Base-by-base conservation (phyloP, 108 stramenopile species). In the Aureococcus anophagefferens region DNA sequence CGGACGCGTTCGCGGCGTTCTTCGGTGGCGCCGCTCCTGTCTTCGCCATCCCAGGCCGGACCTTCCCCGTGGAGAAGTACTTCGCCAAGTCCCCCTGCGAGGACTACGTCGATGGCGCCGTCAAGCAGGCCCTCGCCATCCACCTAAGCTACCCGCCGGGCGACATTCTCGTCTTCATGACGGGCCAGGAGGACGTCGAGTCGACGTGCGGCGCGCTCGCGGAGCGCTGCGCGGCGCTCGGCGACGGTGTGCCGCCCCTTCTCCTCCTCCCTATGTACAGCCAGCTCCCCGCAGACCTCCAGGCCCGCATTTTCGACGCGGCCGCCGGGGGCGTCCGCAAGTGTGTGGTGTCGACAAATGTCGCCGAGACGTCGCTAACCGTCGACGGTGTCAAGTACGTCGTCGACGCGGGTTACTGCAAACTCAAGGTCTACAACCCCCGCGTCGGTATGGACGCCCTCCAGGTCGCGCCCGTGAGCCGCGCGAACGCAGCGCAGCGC, bases 401-500 rank as follows among this genome's bases (percentile, higher is more conserved):
- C 45, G 89, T 94, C 66, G 98, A 99, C 79, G 82, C 87, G 21
- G 98, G 98, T 31, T 98, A 85, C 78, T 95, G 91, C 83, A 99
- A 99, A 81, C 87, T 99, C 36, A 99, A 99, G 75, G 98, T 99
- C 13, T 99, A 96, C 87, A 99, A 99, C 80, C 93, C 97, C 17
- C 94, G 91, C 80, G 96, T 99, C 77, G 98, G 98, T 44, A 99
- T 99, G 98, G 98, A 98, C 81, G 90, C 96, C 14, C 79, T 99
- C 30, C 89, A 95, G 63, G 90, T 99, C 4, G 95, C 94, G 14
- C 98, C 98, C 18, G 89, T 98, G 25, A 87, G 88, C 31, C 90
- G 94, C 80, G 96, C 98, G 68, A 98, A 97, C 78, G 96, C 98
- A 9, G 96, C 96, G 65, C 98, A 99, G 80, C 85, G 98, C 33